phyloP scores from a whole-genome alignment of 2,329 filamentous ascomycete species.

The Celoporthe dispersa region DNA sequence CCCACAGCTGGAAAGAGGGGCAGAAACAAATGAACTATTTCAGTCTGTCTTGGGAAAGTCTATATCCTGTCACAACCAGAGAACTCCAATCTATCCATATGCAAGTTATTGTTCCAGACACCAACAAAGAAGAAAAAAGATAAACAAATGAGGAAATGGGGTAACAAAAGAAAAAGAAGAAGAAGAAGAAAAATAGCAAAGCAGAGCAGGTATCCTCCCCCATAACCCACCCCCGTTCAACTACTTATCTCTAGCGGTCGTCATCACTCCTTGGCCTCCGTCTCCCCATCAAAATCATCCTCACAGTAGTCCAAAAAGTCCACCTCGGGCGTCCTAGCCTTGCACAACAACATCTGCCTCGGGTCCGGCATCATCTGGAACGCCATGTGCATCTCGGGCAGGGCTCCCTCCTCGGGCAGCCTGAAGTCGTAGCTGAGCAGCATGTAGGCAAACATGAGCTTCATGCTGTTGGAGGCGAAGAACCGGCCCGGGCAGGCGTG shows the following conservation, averaged over 20 bases:
- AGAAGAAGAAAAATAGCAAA: neutral
- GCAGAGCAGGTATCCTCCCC: too few relatives aligned
- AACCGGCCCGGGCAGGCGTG: constrained; percentile 48
- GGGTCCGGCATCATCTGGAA: neutral
- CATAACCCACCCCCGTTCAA: neutral
- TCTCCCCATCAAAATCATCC: neutral
- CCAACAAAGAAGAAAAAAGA: neutral
- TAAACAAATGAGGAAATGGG: too few relatives aligned
- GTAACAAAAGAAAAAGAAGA: too few relatives aligned
- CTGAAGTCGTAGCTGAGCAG: constrained; percentile 36
- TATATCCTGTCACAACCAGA: neutral
- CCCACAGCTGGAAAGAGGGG: too few relatives aligned
- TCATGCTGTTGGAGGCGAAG: constrained; percentile 45
- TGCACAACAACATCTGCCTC: constrained; percentile 1
- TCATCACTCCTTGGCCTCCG: neutral
- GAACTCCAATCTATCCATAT: neutral
- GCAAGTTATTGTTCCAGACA: neutral
- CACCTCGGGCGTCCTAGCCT: constrained; percentile 4
- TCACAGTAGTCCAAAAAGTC: neutral
- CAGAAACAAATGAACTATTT: too few relatives aligned
- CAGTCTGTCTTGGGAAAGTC: neutral
- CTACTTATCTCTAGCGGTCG: neutral
- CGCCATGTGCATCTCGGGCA: neutral
- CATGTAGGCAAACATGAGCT: constrained; percentile 39
- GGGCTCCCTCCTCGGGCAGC: constrained; percentile 36